These are phyloP conservation scores for Neurospora sp. DNA, from an alignment of 495 filamentous ascomycete species.

Conservation along the genomic window DNA sequence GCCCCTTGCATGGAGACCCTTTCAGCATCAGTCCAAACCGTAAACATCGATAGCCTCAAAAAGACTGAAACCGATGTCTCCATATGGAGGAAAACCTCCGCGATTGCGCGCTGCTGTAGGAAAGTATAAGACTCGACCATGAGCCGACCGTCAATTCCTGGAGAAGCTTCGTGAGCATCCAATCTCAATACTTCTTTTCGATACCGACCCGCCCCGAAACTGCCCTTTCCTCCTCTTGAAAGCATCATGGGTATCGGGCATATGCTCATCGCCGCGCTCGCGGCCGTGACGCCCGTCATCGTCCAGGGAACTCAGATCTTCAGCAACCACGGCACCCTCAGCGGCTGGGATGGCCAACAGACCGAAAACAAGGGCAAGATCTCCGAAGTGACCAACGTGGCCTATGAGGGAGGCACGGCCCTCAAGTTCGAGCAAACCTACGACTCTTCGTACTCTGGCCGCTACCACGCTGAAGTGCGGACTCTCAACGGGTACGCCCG, in stretches of 20 bases:
- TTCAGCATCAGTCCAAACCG: too few relatives aligned
- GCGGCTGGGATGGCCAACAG: conserved; percentile 38
- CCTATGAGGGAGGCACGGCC: conserved; percentile 34
- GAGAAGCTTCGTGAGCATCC: neutral
- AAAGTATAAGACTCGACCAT: neutral
- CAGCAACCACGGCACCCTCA: conserved; percentile 39
- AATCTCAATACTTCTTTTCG: neutral
- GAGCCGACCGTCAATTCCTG: neutral
- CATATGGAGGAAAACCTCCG: too few relatives aligned
- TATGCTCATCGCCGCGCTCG: neutral
- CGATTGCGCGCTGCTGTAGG: neutral
- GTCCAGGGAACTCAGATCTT: conserved; percentile 29
- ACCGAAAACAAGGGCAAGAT: conserved; percentile 39
- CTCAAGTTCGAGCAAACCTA: conserved; percentile 47
- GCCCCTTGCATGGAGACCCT: too few relatives aligned
- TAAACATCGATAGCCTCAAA: too few relatives aligned
- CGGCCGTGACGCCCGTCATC: neutral
- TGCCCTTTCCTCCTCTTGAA: neutral
- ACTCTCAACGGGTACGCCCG: conserved; percentile 38
- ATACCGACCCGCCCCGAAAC: neutral
- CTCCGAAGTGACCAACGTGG: conserved; percentile 35
- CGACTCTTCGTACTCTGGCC: conserved; percentile 35
- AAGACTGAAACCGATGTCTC: too few relatives aligned
- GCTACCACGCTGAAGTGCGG: conserved; percentile 47
- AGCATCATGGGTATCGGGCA: neutral